Percentiles rank a stretch among this genome's conserved stretches.
Evolutionary conservation across 306 rosid species (phyloP).

Genomic region (Trichosanthes cucumerina): DNA sequence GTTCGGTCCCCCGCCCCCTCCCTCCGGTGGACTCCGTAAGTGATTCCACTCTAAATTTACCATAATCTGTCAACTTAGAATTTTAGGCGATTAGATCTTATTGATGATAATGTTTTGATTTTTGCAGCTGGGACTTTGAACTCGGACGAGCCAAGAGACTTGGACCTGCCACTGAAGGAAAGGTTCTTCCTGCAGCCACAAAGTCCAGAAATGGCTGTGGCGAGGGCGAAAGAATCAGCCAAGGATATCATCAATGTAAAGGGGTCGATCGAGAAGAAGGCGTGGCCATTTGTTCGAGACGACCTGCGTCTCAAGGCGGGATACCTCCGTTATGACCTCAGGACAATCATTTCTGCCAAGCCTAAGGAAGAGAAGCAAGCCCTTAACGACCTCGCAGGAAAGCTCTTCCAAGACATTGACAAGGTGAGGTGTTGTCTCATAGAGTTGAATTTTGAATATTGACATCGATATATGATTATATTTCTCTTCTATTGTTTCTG

Average conservation of each 20-base stretch:
- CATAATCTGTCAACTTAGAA: neutral
- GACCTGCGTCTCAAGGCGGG: conserved; percentile 66
- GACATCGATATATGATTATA: neutral
- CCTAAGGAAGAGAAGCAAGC: conserved; percentile 64
- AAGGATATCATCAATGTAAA: conserved; percentile 72
- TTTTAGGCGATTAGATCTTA: neutral
- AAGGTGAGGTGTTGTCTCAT: conserved; percentile 43
- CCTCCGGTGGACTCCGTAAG: conserved; percentile 95
- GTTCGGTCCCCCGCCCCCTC: conserved; percentile 80
- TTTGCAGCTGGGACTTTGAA: conserved; percentile 83
- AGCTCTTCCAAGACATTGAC: conserved; percentile 69
- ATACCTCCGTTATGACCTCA: conserved; percentile 83
- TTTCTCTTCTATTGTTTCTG: neutral
- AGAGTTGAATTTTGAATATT: neutral
- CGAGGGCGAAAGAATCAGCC: conserved; percentile 86
- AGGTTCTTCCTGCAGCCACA: conserved; percentile 82
- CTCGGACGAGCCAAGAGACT: conserved; percentile 85
- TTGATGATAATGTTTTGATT: neutral
- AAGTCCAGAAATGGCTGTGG: conserved; percentile 52
- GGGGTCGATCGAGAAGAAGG: conserved; percentile 71
- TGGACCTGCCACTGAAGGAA: conserved; percentile 50
- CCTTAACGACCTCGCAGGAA: conserved; percentile 70
- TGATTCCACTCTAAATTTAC: neutral
- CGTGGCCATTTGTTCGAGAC: conserved; percentile 87
- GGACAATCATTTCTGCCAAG: conserved; percentile 62